Evolutionary conservation across 2,329 filamentous ascomycete species (phyloP), one percentile per base, ranked within the genome.

Genomic region (Anthostomella pinea): DNA sequence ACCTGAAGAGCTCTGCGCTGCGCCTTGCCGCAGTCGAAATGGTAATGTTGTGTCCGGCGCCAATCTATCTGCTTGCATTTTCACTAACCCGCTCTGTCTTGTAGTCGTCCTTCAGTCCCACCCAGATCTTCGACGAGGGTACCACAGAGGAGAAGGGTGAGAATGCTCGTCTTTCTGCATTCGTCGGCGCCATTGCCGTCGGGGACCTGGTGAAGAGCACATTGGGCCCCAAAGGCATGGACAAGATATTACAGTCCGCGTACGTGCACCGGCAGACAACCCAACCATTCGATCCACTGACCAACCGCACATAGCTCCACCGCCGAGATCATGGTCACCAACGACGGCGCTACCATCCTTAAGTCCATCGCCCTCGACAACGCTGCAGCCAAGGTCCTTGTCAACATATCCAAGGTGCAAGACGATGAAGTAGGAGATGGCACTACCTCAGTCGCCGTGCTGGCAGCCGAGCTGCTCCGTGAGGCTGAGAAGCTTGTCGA

Each of bases 331-430:
- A 87, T 97, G 80, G 93, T 98, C 46, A 98, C 93, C 41, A 98
- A 98, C 67, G 93, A 98, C 68, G 93, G 93, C 61, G 93, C 93
- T 47, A 98, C 93, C 16, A 98, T 98, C 53, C 79, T 98, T 49
- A 98, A 98, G 70, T 87, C 91, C 35, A 98, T 98, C 65, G 93
- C 93, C 27, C 84, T 98, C 59, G 93, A 98, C 67, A 98, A 98
- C 63, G 93, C 93, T 27, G 93, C 93, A 15, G 93, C 93, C 36
- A 98, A 98, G 71, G 93, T 98, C 5, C 77, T 98, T 27, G 93
- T 98, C 62, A 98, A 98, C 66, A 97, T 98, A 56, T 97, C 91
- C 47, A 98, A 98, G 70, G 93, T 98, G 5, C 93, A 98, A 65
- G 93, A 98, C 59, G 93, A 98, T 62, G 93, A 98, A 66, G 91